Percentiles rank a stretch among this genome's conserved stretches.
Conservation (phyloP, 306 rosid species). For the Chamaecrista fasciculata region DNA sequence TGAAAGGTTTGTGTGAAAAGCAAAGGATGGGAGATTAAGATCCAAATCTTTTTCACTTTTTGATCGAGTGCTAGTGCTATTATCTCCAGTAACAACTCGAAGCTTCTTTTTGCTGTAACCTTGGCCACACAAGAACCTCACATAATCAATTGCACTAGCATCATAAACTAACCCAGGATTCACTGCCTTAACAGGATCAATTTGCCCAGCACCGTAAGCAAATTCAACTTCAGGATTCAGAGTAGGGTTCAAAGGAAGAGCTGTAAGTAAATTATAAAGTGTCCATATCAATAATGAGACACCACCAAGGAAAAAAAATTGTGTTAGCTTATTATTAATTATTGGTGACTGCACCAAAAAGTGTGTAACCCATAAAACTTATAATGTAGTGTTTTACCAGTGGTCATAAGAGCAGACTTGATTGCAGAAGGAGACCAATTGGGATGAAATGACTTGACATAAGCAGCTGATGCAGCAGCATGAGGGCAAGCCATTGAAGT, state of each 20-base stretch:
- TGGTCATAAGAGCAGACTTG: slow-evolving; percentile 38
- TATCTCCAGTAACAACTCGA: background rate
- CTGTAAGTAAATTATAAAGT: slow-evolving; percentile 25
- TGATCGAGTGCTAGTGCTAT: background rate
- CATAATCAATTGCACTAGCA: slow-evolving; percentile 31
- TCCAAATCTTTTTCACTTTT: background rate
- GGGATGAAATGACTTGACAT: slow-evolving; percentile 37
- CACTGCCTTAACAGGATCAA: slow-evolving; percentile 33
- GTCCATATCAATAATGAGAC: too few species aligned
- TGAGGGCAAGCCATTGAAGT: slow-evolving; percentile 50
- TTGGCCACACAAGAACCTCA: slow-evolving; percentile 41
- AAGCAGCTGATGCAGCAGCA: slow-evolving; percentile 32
- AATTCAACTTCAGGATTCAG: slow-evolving; percentile 32
- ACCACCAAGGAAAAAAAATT: too few species aligned
- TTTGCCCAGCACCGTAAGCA: slow-evolving; percentile 44
- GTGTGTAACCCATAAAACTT: too few species aligned
- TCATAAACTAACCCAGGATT: slow-evolving; percentile 45
- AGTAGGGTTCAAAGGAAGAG: slow-evolving; percentile 14
- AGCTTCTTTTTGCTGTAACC: slow-evolving; percentile 29
- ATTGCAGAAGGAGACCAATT: slow-evolving; percentile 42
- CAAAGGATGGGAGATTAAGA: background rate
- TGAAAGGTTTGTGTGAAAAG: background rate
- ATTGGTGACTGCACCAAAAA: too few species aligned
- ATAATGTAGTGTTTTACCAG: slow-evolving; percentile 19
- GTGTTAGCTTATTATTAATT: too few species aligned